Percentiles rank a stretch among this genome's conserved stretches.
phyloP scores from a whole-genome alignment of 2,329 filamentous ascomycete genomes.

The Emmonsia crescens region DNA sequence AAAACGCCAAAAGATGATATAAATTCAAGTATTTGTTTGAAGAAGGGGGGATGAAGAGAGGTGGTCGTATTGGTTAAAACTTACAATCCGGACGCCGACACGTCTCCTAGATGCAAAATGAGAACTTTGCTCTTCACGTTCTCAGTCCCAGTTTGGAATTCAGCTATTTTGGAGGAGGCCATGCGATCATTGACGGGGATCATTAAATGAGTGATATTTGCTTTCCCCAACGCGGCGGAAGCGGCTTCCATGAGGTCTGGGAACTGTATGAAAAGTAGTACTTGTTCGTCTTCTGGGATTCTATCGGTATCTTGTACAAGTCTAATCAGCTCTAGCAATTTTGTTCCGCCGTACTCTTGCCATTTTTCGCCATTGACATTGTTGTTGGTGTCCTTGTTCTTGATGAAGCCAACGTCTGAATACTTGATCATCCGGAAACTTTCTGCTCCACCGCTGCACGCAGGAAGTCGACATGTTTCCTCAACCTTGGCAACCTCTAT shows the following conservation, averaged over 20 bases:
- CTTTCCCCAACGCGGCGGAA: slow-evolving; percentile 19
- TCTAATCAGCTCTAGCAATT: slow-evolving; percentile 37
- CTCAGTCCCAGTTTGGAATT: slow-evolving; percentile 31
- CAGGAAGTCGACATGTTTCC: slow-evolving; percentile 30
- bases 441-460: slow-evolving; percentile 32
- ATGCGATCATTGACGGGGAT: slow-evolving; percentile 25
- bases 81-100: slow-evolving; percentile 51
- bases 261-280: slow-evolving; percentile 47
- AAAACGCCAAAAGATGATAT: not conserved
- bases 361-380: slow-evolving; percentile 10
- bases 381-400: not conserved
- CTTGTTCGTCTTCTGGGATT: slow-evolving; percentile 37
- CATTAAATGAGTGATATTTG: slow-evolving; percentile 24
- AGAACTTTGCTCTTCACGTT: slow-evolving; percentile 38
- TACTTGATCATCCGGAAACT: slow-evolving; percentile 32
- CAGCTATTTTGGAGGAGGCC: slow-evolving; percentile 26
- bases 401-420: not conserved
- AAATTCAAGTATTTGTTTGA: not conserved
- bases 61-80: slow-evolving; percentile 17
- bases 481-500: slow-evolving; percentile 14
- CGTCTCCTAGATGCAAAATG: slow-evolving; percentile 46
- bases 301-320: slow-evolving; percentile 28
- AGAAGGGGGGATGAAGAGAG: not conserved
- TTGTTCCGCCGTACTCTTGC: slow-evolving; percentile 32
- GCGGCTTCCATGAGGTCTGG: slow-evolving; percentile 33